phyloP scores from a whole-genome alignment of 1,139 yeast genomes.

The Protomyces arabidopsidicola region DNA sequence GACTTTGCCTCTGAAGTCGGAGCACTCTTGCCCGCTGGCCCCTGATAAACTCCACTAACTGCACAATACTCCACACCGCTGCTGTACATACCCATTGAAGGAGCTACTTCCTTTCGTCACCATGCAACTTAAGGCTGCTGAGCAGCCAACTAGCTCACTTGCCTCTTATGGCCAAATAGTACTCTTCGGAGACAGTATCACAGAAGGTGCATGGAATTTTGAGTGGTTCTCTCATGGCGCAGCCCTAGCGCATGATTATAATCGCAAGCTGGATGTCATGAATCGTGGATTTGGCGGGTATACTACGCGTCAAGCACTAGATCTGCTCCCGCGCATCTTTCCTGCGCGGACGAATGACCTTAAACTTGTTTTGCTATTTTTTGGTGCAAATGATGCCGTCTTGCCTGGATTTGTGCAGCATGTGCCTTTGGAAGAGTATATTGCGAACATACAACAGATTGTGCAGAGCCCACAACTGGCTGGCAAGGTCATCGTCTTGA shows the following conservation, averaged over 20 bases:
- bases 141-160: not conserved
- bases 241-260: conserved; percentile 13
- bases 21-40: not conserved
- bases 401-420: conserved; percentile 21
- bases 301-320: conserved; percentile 13
- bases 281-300: conserved; percentile 26
- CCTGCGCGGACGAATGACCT: conserved; percentile 32
- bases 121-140: not conserved
- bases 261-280: conserved; percentile 14
- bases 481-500: conserved; percentile 49
- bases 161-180: conserved; percentile 24
- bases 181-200: conserved; percentile 27
- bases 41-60: no score
- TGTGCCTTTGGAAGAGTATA: conserved; percentile 9
- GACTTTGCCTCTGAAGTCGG: not conserved
- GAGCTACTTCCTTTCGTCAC: not conserved
- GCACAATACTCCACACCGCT: not conserved
- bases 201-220: conserved; percentile 17
- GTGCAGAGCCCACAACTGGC: not conserved
- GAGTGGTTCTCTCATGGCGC: conserved; percentile 15
- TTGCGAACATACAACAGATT: not conserved
- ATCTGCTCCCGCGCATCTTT: conserved; percentile 11
- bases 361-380: conserved; percentile 54
- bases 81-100: not conserved
- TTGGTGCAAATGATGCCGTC: conserved; percentile 74